These are phyloP conservation scores for Narthecium ossifragum DNA, from an alignment of 106 monocot species.

Conservation along the genomic window DNA sequence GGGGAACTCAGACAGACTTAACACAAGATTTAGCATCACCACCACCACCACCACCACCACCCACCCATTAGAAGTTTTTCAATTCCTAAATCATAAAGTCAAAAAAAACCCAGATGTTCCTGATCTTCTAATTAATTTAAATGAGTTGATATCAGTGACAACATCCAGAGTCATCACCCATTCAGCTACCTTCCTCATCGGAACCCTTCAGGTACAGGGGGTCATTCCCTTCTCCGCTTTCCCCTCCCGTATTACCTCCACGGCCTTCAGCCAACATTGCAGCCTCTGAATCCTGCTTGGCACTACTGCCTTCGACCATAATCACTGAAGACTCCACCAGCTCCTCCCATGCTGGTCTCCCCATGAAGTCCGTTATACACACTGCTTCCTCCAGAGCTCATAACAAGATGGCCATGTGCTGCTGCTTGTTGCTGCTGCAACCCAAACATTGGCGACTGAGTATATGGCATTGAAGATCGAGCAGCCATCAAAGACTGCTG, in stretches of 20 bases:
- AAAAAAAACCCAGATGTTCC: too few relatives aligned
- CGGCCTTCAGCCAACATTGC: slow-evolving; percentile 26
- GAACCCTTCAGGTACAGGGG: slow-evolving; percentile 51
- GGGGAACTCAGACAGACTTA: too few relatives aligned
- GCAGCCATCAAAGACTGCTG: slow-evolving; percentile 60
- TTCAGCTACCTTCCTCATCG: slow-evolving; percentile 59
- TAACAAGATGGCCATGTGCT: slow-evolving; percentile 48
- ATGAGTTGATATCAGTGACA: not conserved
- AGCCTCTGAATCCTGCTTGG: slow-evolving; percentile 33
- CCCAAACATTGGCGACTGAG: slow-evolving; percentile 60
- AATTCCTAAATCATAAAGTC: too few relatives aligned
- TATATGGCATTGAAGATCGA: slow-evolving; percentile 66
- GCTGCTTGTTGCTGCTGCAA: slow-evolving; percentile 49
- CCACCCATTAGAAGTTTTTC: too few relatives aligned
- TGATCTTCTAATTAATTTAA: too few relatives aligned
- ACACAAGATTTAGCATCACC: too few relatives aligned
- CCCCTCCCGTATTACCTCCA: slow-evolving; percentile 40
- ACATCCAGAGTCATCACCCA: not conserved
- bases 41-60: too few relatives aligned
- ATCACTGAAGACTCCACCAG: slow-evolving; percentile 52
- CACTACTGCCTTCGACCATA: slow-evolving; percentile 30
- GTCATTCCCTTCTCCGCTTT: slow-evolving; percentile 52
- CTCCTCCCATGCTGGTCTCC: slow-evolving; percentile 35
- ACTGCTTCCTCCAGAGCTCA: slow-evolving; percentile 37
- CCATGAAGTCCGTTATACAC: slow-evolving; percentile 73